Evolutionary conservation across 805 yeast genomes (phyloP), one percentile per base, ranked within the genome.

Genomic region (Candida glaebosa): DNA sequence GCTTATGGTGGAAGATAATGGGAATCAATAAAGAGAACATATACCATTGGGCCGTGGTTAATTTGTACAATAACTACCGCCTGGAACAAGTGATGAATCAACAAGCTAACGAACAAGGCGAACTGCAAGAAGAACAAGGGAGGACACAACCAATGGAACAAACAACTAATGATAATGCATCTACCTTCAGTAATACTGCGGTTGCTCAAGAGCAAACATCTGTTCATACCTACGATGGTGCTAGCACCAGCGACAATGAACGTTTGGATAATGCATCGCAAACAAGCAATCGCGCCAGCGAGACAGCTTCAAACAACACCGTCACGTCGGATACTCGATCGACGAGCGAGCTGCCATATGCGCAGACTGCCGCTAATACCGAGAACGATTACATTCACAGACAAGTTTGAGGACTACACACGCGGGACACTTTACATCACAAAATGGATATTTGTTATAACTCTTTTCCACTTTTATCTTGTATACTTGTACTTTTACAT

Each of bases 1-100:
- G 49, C 45, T 12, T 73, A 0, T 76, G 76, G 54, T 81, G 85
- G 84, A 57, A 55, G 31, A 18, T 76, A 3, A 76, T 82, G 82
- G 84, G 85, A 1, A 67, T 82, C 26, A 51, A 71, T 2, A 64
- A 53, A 37, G 49, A 56, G 6, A 79, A 81, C 45, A 49, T 82
- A 40, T 71, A 69, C 51, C 66, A 77, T 54, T 74, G 79, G 65
- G 78, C 75, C 12, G 79, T 79, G 22, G 18, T 54, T 15, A 49
- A 47, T 8, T 31, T 46, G 8, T 49, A 50, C 26, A 49, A 44
- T 24, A 41, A 42, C 24, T 49, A 43, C 37, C 25, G 57, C 31
- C 16, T 45, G 9, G 49, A 40, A 31, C 34, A 16, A 12, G 34
- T 7, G 8, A 14, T n/a, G n/a, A 8, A 14, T 31, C 16, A 10